phyloP scores from a whole-genome alignment of 2,329 filamentous ascomycete species.

The Juglanconis oblonga region DNA sequence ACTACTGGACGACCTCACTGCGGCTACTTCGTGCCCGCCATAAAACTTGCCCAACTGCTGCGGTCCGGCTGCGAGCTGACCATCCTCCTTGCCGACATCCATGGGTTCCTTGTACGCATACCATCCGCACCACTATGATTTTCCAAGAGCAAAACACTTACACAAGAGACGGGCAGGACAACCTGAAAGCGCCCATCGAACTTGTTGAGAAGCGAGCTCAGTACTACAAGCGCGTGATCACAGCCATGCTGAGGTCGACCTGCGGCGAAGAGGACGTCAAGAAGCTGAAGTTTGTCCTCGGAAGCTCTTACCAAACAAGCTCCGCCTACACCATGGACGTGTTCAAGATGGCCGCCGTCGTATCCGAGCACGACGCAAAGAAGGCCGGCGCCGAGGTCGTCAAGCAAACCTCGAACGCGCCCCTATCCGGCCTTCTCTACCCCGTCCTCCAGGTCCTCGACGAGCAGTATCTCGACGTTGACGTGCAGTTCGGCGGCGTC shows the following conservation, averaged over 20 bases:
- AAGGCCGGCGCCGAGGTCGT: constrained; percentile 92
- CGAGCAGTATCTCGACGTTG: constrained; percentile 83
- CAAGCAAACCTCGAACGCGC: constrained; percentile 80
- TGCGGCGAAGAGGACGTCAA: constrained; percentile 66
- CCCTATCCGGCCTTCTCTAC: constrained; percentile 74
- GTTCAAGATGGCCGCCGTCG: constrained; percentile 69
- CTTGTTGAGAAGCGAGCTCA: constrained; percentile 77
- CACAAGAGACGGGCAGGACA: constrained; percentile 29
- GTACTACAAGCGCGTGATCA: constrained; percentile 81
- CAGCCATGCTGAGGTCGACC: constrained; percentile 70
- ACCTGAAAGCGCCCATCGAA: constrained; percentile 83
- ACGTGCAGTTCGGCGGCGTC: constrained; percentile 80
- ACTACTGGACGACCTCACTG: constrained; percentile 86
- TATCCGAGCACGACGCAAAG: constrained; percentile 77
- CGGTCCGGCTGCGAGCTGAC: constrained; percentile 79
- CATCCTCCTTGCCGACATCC: constrained; percentile 72
- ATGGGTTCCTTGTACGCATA: constrained; percentile 60
- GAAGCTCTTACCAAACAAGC: constrained; percentile 75
- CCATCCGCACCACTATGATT: constrained; percentile 52
- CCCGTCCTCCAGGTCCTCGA: constrained; percentile 88
- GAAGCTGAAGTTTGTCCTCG: constrained; percentile 78
- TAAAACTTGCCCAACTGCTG: constrained; percentile 88
- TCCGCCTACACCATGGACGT: constrained; percentile 83
- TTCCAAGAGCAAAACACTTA: constrained; percentile 54
- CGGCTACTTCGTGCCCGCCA: constrained; percentile 83